A percentile compares a stretch with the other conserved stretches of the same genome.
Evolutionary conservation across 257 asterid genomes (phyloP).

Genomic region (Verbascum thapsus): DNA sequence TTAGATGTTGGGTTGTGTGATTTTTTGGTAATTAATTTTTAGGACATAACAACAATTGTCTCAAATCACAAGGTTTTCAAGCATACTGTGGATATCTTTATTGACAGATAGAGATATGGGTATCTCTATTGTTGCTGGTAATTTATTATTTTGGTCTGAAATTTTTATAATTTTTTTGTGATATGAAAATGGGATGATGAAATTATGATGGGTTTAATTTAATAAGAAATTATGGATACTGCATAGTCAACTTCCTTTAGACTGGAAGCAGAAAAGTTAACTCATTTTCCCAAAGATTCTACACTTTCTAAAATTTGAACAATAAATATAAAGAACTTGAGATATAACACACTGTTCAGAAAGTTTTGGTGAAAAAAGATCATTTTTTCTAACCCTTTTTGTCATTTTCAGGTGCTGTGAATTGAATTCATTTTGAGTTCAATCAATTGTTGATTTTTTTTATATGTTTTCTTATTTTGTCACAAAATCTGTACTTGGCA

Average conservation of each 20-base stretch:
- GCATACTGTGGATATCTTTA: conserved; percentile 80
- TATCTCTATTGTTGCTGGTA: conserved; percentile 95
- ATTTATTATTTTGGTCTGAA: conserved; percentile 13
- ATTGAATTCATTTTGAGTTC: not conserved
- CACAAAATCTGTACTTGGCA: conserved; percentile 15
- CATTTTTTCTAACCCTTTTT: not conserved
- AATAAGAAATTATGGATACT: not conserved
- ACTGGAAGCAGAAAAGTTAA: not conserved
- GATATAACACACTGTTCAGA: not conserved
- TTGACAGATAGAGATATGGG: conserved; percentile 79
- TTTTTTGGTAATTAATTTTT: too few relatives aligned
- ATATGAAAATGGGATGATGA: conserved; percentile 22
- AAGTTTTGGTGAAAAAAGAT: not conserved
- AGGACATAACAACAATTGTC: conserved; percentile 83
- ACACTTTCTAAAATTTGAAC: conserved; percentile 12
- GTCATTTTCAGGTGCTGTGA: not conserved
- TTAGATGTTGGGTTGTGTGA: too few relatives aligned
- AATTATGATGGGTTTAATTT: conserved; percentile 2
- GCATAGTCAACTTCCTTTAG: not conserved
- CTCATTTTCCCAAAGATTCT: conserved; percentile 9
- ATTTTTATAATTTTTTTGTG: not conserved
- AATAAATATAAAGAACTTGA: not conserved
- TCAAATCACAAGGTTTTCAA: conserved; percentile 76
- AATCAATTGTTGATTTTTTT: not conserved
- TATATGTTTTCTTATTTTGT: too few relatives aligned